Base-by-base conservation (phyloP, 2,329 filamentous ascomycete species). In the Trichoderma sp. region DNA sequence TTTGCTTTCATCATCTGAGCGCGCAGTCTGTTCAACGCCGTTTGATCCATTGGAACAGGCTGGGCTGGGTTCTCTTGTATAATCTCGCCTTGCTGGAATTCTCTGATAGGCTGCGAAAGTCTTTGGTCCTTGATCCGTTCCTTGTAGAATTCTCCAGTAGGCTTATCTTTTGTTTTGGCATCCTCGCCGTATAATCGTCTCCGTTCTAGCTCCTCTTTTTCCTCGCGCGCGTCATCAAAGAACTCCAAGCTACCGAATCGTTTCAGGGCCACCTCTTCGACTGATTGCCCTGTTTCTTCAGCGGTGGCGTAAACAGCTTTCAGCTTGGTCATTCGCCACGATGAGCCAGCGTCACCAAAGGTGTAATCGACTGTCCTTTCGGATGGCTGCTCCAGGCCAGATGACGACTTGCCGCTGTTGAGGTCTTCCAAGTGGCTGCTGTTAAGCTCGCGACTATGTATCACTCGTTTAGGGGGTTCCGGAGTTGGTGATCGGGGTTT, bases 1-100 rank as follows among this genome's bases (percentile, higher is more conserved):
- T 96, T 97, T 5, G 95, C 95, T 77, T 96, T 97, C 91, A 99
- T 94, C 84, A 98, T 90, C 74, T 95, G 91, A 0, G 95, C 95
- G 71, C 94, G 94, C 59, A 99, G 86, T 69, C 92, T 89, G 79
- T 99, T 99, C 66, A 99, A 83, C 0, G 89, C 84, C 0, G 92
- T 95, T 74, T 91, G 89, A 73, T 97, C 92, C 22, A 96, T 80
- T n/a, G 82, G 82, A 3, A 75, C 69, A 19, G 71, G 60, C 8
- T 68, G 58, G 0, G 72, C 34, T 15, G 72, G 67, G 2, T 84
- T 81, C n/a, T 89, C 85, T 3, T 84, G 80, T 60, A 92, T 84
- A 25, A 86, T 74, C 37, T 84, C 78, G 15, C 87, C 87, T 74
- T 92, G 89, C 19, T 79, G 76, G 1, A 79, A 80, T 69, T 76